These are phyloP conservation scores for Sclerotinia trifoliorum DNA, from an alignment of 2,329 filamentous ascomycete species.

Conservation along the genomic window DNA sequence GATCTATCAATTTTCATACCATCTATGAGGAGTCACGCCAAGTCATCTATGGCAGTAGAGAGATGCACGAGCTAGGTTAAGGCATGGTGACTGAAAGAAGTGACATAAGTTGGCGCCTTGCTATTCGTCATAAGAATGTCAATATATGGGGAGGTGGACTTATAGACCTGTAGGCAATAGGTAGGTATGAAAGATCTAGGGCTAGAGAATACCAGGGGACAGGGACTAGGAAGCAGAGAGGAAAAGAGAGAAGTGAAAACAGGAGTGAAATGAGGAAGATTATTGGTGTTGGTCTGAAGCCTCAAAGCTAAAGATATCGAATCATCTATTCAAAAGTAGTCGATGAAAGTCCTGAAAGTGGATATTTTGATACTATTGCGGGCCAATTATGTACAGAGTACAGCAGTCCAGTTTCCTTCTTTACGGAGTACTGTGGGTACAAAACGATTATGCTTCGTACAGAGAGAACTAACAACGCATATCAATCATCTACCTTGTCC, in stretches of 20 bases:
- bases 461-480: neutral
- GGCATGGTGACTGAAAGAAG: neutral
- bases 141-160: neutral
- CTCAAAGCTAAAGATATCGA: neutral
- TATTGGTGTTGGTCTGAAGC: neutral
- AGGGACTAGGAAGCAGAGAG: neutral
- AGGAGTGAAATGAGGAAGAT: neutral
- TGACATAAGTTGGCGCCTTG: neutral
- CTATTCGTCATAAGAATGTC: neutral
- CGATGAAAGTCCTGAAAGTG: neutral
- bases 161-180: neutral
- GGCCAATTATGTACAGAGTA: neutral
- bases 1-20: too few relatives aligned
- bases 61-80: neutral
- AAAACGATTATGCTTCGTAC: too few relatives aligned
- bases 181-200: neutral
- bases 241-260: too few relatives aligned
- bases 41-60: neutral
- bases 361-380: neutral
- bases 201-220: neutral
- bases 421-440: neutral
- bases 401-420: neutral
- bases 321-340: neutral
- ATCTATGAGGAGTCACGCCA: neutral
- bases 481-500: neutral